A percentile compares a stretch with the other conserved stretches of the same genome.
These are phyloP conservation scores for Diplodia mutila DNA, from an alignment of 2,329 filamentous ascomycete genomes.

Conservation along the genomic window DNA sequence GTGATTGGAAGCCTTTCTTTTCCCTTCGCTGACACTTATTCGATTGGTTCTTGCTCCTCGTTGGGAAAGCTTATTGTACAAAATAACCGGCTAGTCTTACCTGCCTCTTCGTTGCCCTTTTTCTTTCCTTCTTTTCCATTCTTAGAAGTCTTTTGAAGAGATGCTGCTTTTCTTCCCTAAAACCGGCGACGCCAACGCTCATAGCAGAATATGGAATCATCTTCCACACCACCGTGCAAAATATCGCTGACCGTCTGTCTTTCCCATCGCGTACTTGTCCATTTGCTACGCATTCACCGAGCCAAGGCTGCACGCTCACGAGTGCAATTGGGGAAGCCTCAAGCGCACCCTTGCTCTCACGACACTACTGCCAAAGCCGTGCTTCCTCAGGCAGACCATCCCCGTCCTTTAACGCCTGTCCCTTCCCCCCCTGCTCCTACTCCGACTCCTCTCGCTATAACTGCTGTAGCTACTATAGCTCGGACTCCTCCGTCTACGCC, in stretches of 20 bases:
- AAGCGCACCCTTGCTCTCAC: not conserved
- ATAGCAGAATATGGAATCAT: not conserved
- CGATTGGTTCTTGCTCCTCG: not conserved
- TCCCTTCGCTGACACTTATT: too few species aligned
- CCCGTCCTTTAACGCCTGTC: conserved; percentile 30
- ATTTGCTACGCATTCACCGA: not conserved
- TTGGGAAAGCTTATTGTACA: not conserved
- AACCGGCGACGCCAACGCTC: conserved; percentile 1
- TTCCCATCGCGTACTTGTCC: not conserved
- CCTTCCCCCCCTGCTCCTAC: conserved; percentile 48
- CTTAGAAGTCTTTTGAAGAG: not conserved
- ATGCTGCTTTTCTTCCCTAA: not conserved
- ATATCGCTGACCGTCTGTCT: not conserved
- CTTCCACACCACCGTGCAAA: not conserved
- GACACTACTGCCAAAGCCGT: too few species aligned
- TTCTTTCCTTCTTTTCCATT: not conserved
- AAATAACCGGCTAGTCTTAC: not conserved
- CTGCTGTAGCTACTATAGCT: conserved; percentile 68
- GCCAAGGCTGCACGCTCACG: too few species aligned
- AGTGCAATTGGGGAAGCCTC: not conserved
- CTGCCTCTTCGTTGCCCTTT: not conserved
- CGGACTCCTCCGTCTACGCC: conserved; percentile 58
- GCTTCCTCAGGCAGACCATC: not conserved
- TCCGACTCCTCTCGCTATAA: conserved; percentile 51
- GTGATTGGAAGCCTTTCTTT: not conserved